Conservation (phyloP, 441 rosid species). For the Lepidium campestre region DNA sequence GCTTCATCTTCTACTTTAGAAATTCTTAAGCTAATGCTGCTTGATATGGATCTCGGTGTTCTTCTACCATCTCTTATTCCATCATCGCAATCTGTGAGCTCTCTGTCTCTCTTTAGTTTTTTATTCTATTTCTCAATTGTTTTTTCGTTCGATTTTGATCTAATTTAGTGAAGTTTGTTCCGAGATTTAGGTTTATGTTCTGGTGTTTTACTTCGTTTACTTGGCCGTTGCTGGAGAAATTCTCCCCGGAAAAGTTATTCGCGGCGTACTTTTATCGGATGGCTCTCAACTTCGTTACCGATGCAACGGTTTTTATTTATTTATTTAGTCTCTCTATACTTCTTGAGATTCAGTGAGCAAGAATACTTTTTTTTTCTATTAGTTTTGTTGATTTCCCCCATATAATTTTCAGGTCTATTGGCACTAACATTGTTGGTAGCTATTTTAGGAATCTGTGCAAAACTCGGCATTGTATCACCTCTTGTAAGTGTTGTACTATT, state of each 20-base stretch:
- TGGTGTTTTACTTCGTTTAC: constrained; percentile 52
- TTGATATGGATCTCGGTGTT: constrained; percentile 57
- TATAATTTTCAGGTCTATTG: constrained; percentile 44
- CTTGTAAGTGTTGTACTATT: constrained; percentile 41
- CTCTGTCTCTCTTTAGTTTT: neutral
- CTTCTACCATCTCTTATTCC: constrained; percentile 46
- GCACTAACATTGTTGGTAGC: constrained; percentile 49
- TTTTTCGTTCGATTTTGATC: neutral
- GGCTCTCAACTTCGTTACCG: constrained; percentile 66
- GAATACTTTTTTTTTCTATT: neutral
- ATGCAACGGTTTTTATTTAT: constrained; percentile 63
- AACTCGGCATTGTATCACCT: constrained; percentile 52
- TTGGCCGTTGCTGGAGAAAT: constrained; percentile 69
- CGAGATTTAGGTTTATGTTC: constrained; percentile 38
- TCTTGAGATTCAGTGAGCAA: neutral
- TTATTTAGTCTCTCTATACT: neutral
- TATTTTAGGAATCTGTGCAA: constrained; percentile 55
- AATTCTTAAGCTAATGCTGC: neutral
- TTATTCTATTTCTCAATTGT: neutral
- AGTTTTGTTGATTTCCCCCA: neutral
- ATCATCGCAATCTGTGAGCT: constrained; percentile 63
- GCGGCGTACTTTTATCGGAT: constrained; percentile 63
- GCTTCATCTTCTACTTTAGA: constrained; percentile 14
- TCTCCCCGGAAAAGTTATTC: constrained; percentile 65
- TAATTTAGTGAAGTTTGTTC: neutral